Evolutionary conservation across 2,329 filamentous ascomycete genomes (phyloP).

Genomic region (Microcyclospora tardicrescens): DNA sequence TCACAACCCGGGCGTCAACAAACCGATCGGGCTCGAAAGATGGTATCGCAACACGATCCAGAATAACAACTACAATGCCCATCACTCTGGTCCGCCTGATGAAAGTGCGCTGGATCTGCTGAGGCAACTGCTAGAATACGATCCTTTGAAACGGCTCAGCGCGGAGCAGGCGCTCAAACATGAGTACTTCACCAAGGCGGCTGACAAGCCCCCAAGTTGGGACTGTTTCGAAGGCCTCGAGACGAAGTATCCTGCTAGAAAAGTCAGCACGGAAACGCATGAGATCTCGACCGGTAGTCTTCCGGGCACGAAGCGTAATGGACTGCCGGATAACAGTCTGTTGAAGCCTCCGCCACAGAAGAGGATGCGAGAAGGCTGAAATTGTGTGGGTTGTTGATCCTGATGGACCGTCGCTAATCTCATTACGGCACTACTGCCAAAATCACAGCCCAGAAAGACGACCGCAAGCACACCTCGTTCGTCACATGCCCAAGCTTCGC

Average conservation of each 20-base stretch:
- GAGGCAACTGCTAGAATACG: slow-evolving; percentile 75
- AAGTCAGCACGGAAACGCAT: slow-evolving; percentile 89
- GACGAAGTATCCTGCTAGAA: slow-evolving; percentile 75
- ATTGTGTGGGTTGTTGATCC: too few relatives aligned
- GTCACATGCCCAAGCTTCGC: too few relatives aligned
- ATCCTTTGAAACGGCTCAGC: slow-evolving; percentile 76
- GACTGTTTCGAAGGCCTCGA: slow-evolving; percentile 89
- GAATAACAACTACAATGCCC: slow-evolving; percentile 32
- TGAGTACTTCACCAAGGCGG: slow-evolving; percentile 58
- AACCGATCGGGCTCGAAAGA: slow-evolving; percentile 53
- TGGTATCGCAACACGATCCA: slow-evolving; percentile 40
- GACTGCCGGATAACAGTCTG: slow-evolving; percentile 69
- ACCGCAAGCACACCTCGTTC: too few relatives aligned
- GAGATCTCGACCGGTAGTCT: slow-evolving; percentile 85
- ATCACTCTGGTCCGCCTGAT: slow-evolving; percentile 38
- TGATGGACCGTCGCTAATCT: too few relatives aligned
- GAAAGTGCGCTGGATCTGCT: slow-evolving; percentile 62
- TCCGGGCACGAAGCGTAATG: slow-evolving; percentile 81
- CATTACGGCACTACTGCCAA: too few relatives aligned
- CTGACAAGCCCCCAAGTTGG: slow-evolving; percentile 41
- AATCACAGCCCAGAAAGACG: too few relatives aligned
- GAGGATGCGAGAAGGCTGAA: slow-evolving; percentile 35
- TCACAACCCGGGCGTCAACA: slow-evolving; percentile 37
- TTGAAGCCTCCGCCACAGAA: slow-evolving; percentile 37
- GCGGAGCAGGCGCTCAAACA: slow-evolving; percentile 82